Conservation (phyloP, 2,329 filamentous ascomycete genomes). For the Cytospora paraplurivora region DNA sequence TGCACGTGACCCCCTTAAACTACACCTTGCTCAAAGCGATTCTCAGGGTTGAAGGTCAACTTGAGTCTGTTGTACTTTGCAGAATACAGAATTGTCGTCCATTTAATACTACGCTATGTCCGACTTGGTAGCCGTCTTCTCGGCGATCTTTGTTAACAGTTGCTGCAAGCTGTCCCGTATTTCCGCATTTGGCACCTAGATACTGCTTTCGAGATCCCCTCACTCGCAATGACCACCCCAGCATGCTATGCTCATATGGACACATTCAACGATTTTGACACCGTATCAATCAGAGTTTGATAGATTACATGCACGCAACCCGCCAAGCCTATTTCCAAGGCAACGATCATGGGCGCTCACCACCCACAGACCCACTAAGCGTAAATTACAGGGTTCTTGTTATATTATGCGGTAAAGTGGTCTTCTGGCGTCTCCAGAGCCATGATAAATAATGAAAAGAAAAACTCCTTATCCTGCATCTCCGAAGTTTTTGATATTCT, state of each 20-base stretch:
- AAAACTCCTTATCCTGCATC: neutral
- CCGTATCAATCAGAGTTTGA: neutral
- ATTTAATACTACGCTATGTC: neutral
- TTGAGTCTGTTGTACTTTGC: neutral
- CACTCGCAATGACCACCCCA: conserved; percentile 1
- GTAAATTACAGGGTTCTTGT: neutral
- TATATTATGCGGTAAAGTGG: conserved; percentile 7
- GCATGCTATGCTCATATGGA: conserved; percentile 11
- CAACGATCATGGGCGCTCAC: neutral
- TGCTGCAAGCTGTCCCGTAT: neutral
- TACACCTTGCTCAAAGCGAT: neutral
- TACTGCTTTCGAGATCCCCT: neutral
- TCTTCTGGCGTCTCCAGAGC: conserved; percentile 2
- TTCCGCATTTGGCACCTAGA: neutral
- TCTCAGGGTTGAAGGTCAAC: neutral
- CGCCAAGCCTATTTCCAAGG: neutral
- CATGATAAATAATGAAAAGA: neutral
- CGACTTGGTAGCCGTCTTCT: neutral
- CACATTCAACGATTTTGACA: conserved; percentile 8
- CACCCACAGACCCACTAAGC: neutral
- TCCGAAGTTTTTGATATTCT: neutral
- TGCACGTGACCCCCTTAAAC: conserved; percentile 19
- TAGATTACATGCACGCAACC: neutral
- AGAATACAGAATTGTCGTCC: no score
- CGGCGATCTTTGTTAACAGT: neutral